Evolutionary conservation across 805 yeast genomes (phyloP).

Genomic region (Ogataea allantospora): DNA sequence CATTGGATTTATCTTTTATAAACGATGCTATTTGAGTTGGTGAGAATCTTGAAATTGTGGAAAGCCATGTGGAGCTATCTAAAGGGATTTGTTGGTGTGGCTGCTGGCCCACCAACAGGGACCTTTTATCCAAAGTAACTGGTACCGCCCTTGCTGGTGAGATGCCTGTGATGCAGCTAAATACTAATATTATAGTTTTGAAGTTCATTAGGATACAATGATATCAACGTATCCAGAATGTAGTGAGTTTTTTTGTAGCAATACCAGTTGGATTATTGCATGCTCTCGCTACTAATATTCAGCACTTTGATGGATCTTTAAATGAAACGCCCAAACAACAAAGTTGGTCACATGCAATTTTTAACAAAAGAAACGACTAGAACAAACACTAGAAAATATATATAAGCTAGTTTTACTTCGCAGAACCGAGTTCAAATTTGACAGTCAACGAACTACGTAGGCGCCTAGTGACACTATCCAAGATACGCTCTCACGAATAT

Average conservation of each 20-base stretch:
- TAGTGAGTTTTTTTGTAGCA: conserved; percentile 1
- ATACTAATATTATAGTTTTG: conserved; percentile 2
- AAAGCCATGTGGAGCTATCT: conserved; percentile 9
- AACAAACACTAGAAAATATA: too few relatives aligned
- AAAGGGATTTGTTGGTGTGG: neutral
- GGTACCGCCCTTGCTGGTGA: conserved; percentile 13
- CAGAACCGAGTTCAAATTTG: neutral
- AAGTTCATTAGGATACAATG: conserved; percentile 12
- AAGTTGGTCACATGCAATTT: conserved; percentile 7
- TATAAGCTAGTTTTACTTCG: neutral
- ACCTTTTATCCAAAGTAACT: conserved; percentile 4
- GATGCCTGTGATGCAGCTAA: conserved; percentile 4
- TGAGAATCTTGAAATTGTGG: conserved; percentile 8
- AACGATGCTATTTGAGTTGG: conserved; percentile 13
- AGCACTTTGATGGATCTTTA: neutral
- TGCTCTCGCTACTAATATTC: neutral
- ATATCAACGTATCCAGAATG: conserved; percentile 6
- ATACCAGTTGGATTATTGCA: conserved; percentile 1
- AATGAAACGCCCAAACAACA: conserved; percentile 10
- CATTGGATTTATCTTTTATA: conserved; percentile 1
- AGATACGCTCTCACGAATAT: too few relatives aligned
- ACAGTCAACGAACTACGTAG: too few relatives aligned
- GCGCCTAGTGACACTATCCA: too few relatives aligned
- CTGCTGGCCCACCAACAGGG: neutral
- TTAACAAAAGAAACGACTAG: conserved; percentile 5